These are phyloP conservation scores for Prillingera fragicola DNA, from an alignment of 1,284 basidiomycete genomes.

Conservation along the genomic window DNA sequence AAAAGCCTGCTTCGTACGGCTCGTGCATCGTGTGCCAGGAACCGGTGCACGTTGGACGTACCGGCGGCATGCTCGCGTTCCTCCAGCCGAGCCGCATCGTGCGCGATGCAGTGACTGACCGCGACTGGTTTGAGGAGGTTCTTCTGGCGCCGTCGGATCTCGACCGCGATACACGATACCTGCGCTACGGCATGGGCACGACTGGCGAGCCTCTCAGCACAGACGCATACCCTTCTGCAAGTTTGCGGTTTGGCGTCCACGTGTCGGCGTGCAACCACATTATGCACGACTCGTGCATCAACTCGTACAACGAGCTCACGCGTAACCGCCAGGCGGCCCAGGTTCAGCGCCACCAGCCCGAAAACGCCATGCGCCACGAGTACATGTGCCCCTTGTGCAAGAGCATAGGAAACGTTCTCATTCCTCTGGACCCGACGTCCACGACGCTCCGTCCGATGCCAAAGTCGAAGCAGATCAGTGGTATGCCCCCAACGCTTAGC, in stretches of 20 bases:
- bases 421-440: slow-evolving; percentile 61
- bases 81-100: slow-evolving; percentile 84
- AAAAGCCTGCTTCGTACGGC: slow-evolving; percentile 62
- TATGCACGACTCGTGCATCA: slow-evolving; percentile 96
- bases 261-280: slow-evolving; percentile 90
- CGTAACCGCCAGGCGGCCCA: slow-evolving; percentile 84
- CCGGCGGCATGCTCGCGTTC: slow-evolving; percentile 85
- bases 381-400: slow-evolving; percentile 99
- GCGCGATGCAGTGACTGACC: slow-evolving; percentile 69
- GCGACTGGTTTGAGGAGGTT: slow-evolving; percentile 66
- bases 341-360: slow-evolving; percentile 88
- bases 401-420: slow-evolving; percentile 86
- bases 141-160: slow-evolving; percentile 62
- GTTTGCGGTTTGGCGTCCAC: slow-evolving; percentile 77
- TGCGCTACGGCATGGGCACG: slow-evolving; percentile 30
- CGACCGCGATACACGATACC: slow-evolving; percentile 53
- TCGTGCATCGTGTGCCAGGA: slow-evolving; percentile 98
- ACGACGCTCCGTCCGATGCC: slow-evolving; percentile 17
- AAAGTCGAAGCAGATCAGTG: slow-evolving; percentile 16
- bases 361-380: slow-evolving; percentile 84
- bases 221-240: slow-evolving; percentile 61
- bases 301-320: slow-evolving; percentile 80
- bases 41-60: slow-evolving; percentile 64
- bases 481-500: slow-evolving; percentile 24
- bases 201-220: slow-evolving; percentile 39